Conservation (phyloP, 331 rosid genomes). For the Saraca asoca region DNA sequence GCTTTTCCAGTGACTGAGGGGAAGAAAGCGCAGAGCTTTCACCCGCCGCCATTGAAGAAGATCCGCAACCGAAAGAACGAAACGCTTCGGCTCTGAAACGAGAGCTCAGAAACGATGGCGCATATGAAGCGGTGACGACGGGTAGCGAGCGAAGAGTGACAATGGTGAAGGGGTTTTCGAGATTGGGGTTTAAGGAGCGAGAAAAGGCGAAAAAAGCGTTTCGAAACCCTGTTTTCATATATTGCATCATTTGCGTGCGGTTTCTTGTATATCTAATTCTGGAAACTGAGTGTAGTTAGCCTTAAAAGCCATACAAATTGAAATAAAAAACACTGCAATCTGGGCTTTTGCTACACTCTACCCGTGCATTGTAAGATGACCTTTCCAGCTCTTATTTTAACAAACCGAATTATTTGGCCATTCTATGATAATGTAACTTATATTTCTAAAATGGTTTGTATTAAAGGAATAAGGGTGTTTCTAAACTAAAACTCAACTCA, state of each 20-base stretch:
- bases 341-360: too few species aligned
- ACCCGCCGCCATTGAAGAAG: conserved; percentile 50
- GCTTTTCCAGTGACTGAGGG: conserved; percentile 60
- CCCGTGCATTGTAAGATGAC: too few species aligned
- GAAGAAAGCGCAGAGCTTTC: conserved; percentile 41
- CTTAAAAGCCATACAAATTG: too few species aligned
- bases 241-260: conserved; percentile 33
- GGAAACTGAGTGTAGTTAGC: too few species aligned
- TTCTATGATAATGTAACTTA: too few species aligned
- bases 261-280: background rate
- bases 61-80: conserved; percentile 35
- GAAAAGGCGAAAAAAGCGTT: conserved; percentile 45
- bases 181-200: conserved; percentile 61
- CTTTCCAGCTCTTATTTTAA: too few species aligned
- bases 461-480: too few species aligned
- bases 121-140: conserved; percentile 14
- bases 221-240: conserved; percentile 68
- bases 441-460: too few species aligned
- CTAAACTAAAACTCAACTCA: too few species aligned
- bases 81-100: conserved; percentile 30
- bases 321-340: too few species aligned
- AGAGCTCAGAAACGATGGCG: conserved; percentile 11
- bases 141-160: conserved; percentile 22
- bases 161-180: conserved; percentile 18
- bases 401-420: too few species aligned